Base-by-base conservation (phyloP, 1,284 basidiomycete species). In the Tilletia caries region DNA sequence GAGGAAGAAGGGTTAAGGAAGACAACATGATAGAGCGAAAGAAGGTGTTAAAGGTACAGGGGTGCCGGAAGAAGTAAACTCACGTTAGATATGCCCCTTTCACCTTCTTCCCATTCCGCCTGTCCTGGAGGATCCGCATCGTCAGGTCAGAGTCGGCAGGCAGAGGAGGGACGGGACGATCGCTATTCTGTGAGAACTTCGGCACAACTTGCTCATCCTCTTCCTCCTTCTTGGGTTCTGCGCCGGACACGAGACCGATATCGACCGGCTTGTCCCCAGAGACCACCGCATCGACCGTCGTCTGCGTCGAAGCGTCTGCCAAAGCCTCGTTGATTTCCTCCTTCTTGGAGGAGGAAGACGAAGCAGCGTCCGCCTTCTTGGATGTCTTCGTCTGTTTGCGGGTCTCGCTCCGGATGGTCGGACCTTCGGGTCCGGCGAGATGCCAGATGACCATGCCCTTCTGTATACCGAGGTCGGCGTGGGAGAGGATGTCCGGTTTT, bases 381-480 rank as follows among this genome's bases (percentile, higher is more conserved):
- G n/a, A n/a, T 20, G 32, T 43, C 52, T 15, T 41, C 15, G 20
- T 46, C 64, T 41, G 12, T 5, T 75, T 75, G 64, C 73, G 74
- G 67, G 79, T 80, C 65, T 70, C 75, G 25, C 72, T 64, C n/a
- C 66, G 75, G 64, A 82, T 71, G 20, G 66, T 71, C 1, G 74
- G 76, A 0, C 76, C 77, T 34, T 70, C 50, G 1, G 76, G 50
- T 32, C 79, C 79, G 65, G 74, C 67, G 29, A 75, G 64, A 68
- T 74, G 76, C 70, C 83, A 69, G 25, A 76, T 68, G 64, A 81
- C 71, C 74, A 82, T 79, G 18, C 81, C 81, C 37, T 76, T 75
- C 70, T 82, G 81, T 23, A 82, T 76, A 33, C 81, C 81, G 2
- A 82, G 73, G 64, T 82, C 81, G 18, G 75, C 80, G 32, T 75